phyloP scores from a whole-genome alignment of 1,284 basidiomycete genomes.

The Ustilago shanxiensis region DNA sequence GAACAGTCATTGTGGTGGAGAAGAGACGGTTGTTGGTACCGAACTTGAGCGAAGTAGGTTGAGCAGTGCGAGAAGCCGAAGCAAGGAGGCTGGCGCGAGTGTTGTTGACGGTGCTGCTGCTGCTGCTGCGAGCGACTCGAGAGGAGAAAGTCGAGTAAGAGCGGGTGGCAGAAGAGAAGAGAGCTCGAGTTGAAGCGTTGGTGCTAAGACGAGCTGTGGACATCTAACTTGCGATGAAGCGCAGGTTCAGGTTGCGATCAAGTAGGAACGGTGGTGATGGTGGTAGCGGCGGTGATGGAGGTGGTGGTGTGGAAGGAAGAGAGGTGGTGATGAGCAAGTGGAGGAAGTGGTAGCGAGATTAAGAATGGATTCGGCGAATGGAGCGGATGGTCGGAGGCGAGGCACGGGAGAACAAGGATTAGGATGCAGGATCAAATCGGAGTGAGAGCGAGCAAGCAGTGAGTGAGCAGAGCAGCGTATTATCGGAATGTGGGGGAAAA shows the following conservation, averaged over 20 bases:
- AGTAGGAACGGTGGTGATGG: neutral
- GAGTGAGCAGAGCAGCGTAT: neutral
- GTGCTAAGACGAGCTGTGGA: slow-evolving; percentile 41
- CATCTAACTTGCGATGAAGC: slow-evolving; percentile 38
- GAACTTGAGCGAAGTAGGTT: slow-evolving; percentile 14
- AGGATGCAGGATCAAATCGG: slow-evolving; percentile 16
- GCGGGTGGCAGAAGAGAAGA: slow-evolving; percentile 28
- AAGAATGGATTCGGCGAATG: slow-evolving; percentile 7
- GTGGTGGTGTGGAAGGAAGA: neutral
- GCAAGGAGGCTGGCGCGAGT: slow-evolving; percentile 24
- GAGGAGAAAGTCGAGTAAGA: slow-evolving; percentile 41
- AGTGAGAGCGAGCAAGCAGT: neutral
- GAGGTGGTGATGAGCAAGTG: slow-evolving; percentile 4
- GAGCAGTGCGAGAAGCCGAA: slow-evolving; percentile 19
- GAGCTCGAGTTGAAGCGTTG: slow-evolving; percentile 39
- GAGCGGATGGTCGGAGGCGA: slow-evolving; percentile 19
- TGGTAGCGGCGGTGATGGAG: too few relatives aligned
- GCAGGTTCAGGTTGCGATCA: neutral
- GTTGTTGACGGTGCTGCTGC: slow-evolving; percentile 4
- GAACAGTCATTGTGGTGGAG: slow-evolving; percentile 42
- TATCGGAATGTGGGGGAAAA: slow-evolving; percentile 33
- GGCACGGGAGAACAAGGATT: neutral
- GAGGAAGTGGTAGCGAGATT: neutral
- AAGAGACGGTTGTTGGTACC: slow-evolving; percentile 25
- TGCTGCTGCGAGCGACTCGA: slow-evolving; percentile 45